Conservation (phyloP, 208 protist species). For the Naegleria fowleri region DNA sequence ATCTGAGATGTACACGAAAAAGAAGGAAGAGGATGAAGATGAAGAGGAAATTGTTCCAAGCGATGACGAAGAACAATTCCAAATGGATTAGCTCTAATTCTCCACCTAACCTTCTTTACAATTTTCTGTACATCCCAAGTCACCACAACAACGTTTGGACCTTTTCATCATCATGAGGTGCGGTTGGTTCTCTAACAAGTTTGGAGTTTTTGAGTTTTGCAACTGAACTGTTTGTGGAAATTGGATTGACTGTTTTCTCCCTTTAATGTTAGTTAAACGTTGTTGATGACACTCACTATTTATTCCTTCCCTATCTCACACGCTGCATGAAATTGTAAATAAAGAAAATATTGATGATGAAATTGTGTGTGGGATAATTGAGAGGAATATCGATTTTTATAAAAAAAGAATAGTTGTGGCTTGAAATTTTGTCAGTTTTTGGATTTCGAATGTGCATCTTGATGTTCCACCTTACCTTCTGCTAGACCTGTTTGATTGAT, state of each 20-base stretch:
- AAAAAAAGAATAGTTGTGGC: too few species aligned
- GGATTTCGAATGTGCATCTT: too few species aligned
- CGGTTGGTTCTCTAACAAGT: not conserved
- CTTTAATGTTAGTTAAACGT: not conserved
- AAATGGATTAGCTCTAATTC: conserved; percentile 6
- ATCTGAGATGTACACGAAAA: not conserved
- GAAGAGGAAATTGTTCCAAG: not conserved
- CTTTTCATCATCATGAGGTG: not conserved
- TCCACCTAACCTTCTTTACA: not conserved
- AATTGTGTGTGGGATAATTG: not conserved
- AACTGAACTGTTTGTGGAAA: not conserved
- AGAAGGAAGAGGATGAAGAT: not conserved
- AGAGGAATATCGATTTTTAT: too few species aligned
- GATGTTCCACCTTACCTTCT: too few species aligned
- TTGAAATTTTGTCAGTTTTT: too few species aligned
- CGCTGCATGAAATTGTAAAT: not conserved
- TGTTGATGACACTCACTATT: not conserved
- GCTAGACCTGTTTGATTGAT: too few species aligned
- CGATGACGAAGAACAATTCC: not conserved
- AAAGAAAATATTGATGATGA: not conserved
- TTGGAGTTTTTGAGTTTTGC: not conserved
- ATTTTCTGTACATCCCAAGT: not conserved
- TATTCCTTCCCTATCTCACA: not conserved
- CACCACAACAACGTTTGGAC: not conserved
- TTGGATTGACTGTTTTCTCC: too few species aligned